Evolutionary conservation across 441 rosid species (phyloP), one percentile per base, ranked within the genome.

Genomic region (Hura crepitans): DNA sequence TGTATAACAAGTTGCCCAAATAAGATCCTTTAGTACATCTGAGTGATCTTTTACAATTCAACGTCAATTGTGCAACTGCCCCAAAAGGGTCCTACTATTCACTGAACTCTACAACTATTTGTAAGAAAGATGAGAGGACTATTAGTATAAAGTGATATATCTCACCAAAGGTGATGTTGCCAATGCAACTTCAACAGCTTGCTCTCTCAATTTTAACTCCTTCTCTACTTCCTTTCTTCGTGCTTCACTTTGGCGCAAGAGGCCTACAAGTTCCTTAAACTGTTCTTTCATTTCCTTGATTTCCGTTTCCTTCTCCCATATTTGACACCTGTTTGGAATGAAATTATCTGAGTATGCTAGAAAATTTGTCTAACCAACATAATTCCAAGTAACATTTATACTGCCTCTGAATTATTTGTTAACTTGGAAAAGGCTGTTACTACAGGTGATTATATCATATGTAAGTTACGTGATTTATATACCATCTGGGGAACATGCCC

Each of bases 281-380:
- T 92, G 97, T 76, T 90, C 98, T 82, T 95, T 92, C 92, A 92
- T 90, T 84, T 92, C 97, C 80, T 84, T 90, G 72, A 86, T 84
- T 71, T 95, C 99, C 75, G 84, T 77, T 66, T 87, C 93, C 72
- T 86, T 95, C 77, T 92, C 99, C 99, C 98, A 95, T 66, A 85
- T 39, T 56, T 89, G 96, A 77, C 98, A 95, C 82, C 99, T 92
- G 81, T 67, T 69, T 42, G 57, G 55, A 68, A 74, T 31, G 59
- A 42, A 39, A 45, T 15, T 53, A 56, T 31, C 45, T 25, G 35
- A 30, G 28, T 5, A 45, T 33, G 25, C 14, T 30, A 50, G 63
- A 11, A 71, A 27, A 37, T 10, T 28, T 65, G 66, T 12, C 33
- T 56, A 22, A 23, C 60, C 53, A 51, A 37, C 17, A 50, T 49